Conservation (phyloP, 2,329 filamentous ascomycete genomes). For the Didymella segeticola region DNA sequence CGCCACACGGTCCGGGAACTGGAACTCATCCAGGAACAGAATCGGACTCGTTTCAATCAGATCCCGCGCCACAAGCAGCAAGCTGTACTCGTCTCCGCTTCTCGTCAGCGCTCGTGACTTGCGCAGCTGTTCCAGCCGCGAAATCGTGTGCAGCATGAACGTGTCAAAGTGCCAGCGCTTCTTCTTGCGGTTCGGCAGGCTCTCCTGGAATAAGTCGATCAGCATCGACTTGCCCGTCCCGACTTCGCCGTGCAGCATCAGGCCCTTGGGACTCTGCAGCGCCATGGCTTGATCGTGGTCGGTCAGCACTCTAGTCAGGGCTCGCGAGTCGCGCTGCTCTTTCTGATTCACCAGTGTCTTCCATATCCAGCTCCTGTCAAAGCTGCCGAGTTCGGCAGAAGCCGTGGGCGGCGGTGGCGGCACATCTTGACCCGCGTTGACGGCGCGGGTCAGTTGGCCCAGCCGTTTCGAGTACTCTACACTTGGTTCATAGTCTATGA, state of each 20-base stretch:
- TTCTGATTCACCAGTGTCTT: conserved; percentile 60
- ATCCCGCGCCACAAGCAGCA: conserved; percentile 77
- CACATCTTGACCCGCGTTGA: conserved; percentile 39
- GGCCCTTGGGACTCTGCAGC: conserved; percentile 73
- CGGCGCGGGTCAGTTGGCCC: conserved; percentile 61
- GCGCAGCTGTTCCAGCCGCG: conserved; percentile 72
- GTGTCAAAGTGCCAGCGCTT: conserved; percentile 83
- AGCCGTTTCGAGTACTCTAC: conserved; percentile 72
- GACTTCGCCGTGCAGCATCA: conserved; percentile 82
- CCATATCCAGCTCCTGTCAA: conserved; percentile 59
- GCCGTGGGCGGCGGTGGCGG: conserved; percentile 43
- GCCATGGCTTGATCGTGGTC: conserved; percentile 74
- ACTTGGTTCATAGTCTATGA: conserved; percentile 80
- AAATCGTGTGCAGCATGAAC: conserved; percentile 81
- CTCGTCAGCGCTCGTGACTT: conserved; percentile 38
- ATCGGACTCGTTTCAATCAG: conserved; percentile 77
- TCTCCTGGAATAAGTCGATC: conserved; percentile 81
- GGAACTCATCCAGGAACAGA: conserved; percentile 83
- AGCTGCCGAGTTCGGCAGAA: conserved; percentile 22
- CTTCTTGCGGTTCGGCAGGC: conserved; percentile 75
- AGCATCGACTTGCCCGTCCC: conserved; percentile 86
- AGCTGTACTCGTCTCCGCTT: conserved; percentile 65
- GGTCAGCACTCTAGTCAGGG: conserved; percentile 72
- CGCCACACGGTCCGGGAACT: conserved; percentile 78
- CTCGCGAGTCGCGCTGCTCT: conserved; percentile 62